These are phyloP conservation scores for Daedaleopsis nitida DNA, from an alignment of 768 basidiomycete genomes.

Conservation along the genomic window DNA sequence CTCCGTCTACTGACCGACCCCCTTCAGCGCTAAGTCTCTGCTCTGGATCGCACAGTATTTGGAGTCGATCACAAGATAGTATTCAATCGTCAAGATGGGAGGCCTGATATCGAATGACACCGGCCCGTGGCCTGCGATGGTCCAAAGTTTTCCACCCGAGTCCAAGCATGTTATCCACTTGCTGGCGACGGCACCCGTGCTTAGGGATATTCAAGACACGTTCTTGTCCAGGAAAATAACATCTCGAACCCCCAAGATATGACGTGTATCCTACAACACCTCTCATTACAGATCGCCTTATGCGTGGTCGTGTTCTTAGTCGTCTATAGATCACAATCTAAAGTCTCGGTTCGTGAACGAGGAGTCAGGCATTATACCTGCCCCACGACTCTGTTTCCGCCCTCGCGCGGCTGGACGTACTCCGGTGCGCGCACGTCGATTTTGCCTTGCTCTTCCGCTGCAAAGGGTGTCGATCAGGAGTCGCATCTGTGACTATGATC, in stretches of 20 bases:
- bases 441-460: slow-evolving; percentile 76
- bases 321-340: not conserved
- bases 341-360: not conserved
- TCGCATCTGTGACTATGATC: not conserved
- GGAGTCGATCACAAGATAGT: too few species aligned
- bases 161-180: too few species aligned
- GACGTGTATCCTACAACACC: not conserved
- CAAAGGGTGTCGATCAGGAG: not conserved
- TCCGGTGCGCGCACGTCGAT: slow-evolving; percentile 58
- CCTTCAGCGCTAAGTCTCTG: too few species aligned
- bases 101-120: too few species aligned
- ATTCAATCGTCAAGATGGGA: too few species aligned
- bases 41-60: too few species aligned
- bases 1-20: too few species aligned
- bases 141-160: too few species aligned
- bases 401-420: slow-evolving; percentile 45
- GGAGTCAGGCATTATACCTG: slow-evolving; percentile 14
- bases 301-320: not conserved
- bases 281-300: not conserved
- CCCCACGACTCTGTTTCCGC: slow-evolving; percentile 20
- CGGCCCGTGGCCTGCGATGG: too few species aligned
- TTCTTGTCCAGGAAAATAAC: too few species aligned
- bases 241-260: not conserved
- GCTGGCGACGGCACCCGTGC: too few species aligned
- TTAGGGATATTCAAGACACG: too few species aligned